phyloP scores from a whole-genome alignment of 192 early-diverging fungal genomes.

The Entomortierella lignicola region DNA sequence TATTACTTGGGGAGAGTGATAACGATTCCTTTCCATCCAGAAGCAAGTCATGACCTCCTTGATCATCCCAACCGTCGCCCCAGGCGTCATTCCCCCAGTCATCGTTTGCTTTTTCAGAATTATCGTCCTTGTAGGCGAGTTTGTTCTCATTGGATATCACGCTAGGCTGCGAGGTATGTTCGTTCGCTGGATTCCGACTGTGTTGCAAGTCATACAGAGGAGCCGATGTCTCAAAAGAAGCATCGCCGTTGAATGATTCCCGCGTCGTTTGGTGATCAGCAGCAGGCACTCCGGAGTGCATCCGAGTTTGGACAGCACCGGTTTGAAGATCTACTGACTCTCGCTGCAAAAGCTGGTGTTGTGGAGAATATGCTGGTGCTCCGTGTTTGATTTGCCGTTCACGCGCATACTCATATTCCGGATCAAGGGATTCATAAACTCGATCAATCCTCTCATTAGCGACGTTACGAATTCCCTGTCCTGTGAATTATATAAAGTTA shows the following conservation, averaged over 20 bases:
- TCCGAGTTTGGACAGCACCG: neutral
- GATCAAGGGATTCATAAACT: constrained; percentile 51
- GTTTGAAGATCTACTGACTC: too few species aligned
- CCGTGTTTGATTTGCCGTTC: constrained; percentile 19
- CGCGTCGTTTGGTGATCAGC: neutral
- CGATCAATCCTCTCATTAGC: constrained; percentile 48
- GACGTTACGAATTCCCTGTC: constrained; percentile 41
- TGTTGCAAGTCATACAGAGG: too few species aligned
- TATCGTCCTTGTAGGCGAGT: constrained; percentile 20
- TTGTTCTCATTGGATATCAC: neutral
- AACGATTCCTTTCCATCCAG: neutral
- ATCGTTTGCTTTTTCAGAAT: neutral
- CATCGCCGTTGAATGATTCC: constrained; percentile 15
- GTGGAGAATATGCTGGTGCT: neutral
- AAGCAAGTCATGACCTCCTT: neutral
- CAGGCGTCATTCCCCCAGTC: constrained; percentile 42
- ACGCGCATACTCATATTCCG: constrained; percentile 41
- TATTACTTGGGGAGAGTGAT: neutral
- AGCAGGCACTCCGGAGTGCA: too few species aligned
- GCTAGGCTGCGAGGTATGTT: neutral
- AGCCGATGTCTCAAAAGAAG: constrained; percentile 2
- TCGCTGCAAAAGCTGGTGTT: neutral
- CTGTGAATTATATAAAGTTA: neutral
- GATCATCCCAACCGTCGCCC: constrained; percentile 33
- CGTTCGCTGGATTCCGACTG: neutral